Evolutionary conservation across 2,329 filamentous ascomycete genomes (phyloP).

Genomic region (Diaporthe longicolla): DNA sequence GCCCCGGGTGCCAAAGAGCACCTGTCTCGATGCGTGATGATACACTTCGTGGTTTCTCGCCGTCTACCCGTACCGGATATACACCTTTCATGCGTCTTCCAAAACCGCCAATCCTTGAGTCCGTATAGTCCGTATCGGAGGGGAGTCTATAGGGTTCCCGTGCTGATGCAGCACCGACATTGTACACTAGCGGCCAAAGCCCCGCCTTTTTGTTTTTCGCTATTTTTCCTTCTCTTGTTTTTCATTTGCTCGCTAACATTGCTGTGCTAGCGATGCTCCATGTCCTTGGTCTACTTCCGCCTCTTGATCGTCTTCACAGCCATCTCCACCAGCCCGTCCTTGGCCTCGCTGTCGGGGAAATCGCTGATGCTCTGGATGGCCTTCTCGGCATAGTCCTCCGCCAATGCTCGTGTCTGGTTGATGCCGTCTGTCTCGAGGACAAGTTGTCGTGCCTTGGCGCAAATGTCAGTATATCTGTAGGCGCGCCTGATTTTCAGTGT

Average conservation of each 20-base stretch:
- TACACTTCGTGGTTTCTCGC: conserved; percentile 5
- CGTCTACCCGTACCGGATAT: background rate
- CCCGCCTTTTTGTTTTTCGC: background rate
- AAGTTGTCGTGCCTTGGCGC: conserved; percentile 82
- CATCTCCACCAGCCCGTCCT: conserved; percentile 92
- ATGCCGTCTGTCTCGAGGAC: conserved; percentile 89
- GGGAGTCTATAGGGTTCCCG: conserved; percentile 20
- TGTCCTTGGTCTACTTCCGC: conserved; percentile 73
- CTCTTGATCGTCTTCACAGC: conserved; percentile 91
- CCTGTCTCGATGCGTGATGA: conserved; percentile 35
- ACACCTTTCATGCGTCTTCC: conserved; percentile 10
- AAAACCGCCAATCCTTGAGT: conserved; percentile 1
- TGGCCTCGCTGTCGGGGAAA: conserved; percentile 96
- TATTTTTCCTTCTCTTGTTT: background rate
- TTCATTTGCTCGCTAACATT: background rate
- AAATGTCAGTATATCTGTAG: conserved; percentile 28
- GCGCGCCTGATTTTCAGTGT: too few species aligned
- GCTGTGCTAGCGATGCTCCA: background rate
- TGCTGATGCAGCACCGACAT: background rate
- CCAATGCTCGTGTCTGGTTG: conserved; percentile 90
- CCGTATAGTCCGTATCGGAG: conserved; percentile 19
- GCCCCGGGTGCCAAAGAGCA: conserved; percentile 12
- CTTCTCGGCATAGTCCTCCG: conserved; percentile 90
- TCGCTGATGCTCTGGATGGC: conserved; percentile 85
- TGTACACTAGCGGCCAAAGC: conserved; percentile 5